phyloP scores from a whole-genome alignment of 1,284 basidiomycete genomes.

The Ceratobasidium sp. region DNA sequence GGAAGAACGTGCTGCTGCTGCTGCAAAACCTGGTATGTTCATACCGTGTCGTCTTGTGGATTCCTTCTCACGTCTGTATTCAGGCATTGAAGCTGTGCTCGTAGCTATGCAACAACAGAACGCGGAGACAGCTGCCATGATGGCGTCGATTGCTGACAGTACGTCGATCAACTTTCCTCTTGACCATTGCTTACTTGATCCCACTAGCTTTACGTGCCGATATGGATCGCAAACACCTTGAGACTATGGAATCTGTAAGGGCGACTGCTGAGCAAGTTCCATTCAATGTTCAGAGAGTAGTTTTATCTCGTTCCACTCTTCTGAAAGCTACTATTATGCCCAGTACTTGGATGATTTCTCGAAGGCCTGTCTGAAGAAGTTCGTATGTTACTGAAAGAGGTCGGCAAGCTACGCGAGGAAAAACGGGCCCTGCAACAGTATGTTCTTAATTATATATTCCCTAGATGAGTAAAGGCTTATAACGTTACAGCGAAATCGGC shows the following conservation, averaged over 20 bases:
- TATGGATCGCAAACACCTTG: slow-evolving; percentile 39
- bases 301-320: background rate
- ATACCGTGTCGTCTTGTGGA: too few relatives aligned
- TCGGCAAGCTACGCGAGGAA: slow-evolving; percentile 45
- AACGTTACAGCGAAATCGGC: slow-evolving; percentile 43
- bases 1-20: slow-evolving; percentile 42
- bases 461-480: slow-evolving; percentile 3
- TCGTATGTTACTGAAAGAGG: slow-evolving; percentile 45
- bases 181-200: background rate
- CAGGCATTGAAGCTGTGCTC: slow-evolving; percentile 44
- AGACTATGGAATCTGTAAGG: slow-evolving; percentile 43
- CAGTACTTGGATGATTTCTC: slow-evolving; percentile 46
- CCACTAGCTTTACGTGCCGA: slow-evolving; percentile 41
- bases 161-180: background rate
- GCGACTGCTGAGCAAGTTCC: slow-evolving; percentile 44
- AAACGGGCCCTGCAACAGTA: slow-evolving; percentile 44
- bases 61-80: slow-evolving; percentile 12
- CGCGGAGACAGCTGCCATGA: slow-evolving; percentile 40
- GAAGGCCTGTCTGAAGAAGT: slow-evolving; percentile 45
- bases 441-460: background rate
- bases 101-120: slow-evolving; percentile 43
- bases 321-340: slow-evolving; percentile 1
- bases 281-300: slow-evolving; percentile 44
- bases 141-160: slow-evolving; percentile 43
- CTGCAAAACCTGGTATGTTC: slow-evolving; percentile 43